Base-by-base conservation (phyloP, 306 rosid species). In the Castanospermum australe region DNA sequence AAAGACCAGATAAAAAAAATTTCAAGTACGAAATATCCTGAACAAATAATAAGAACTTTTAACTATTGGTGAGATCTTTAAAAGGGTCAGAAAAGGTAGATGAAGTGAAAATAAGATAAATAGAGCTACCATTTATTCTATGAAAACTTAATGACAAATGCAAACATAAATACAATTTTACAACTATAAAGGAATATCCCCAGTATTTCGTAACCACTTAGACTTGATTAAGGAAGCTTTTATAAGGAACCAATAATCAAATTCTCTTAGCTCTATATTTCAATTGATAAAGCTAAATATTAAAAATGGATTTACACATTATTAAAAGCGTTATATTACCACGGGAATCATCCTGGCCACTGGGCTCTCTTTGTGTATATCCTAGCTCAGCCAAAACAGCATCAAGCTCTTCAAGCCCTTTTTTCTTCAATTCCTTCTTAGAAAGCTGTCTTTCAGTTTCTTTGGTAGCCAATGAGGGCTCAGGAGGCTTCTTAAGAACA, bases 301-400 rank as follows among this genome's bases (percentile, higher is more conserved):
- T 69, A 51, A 52, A 50, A 33, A 24, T 39, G 8, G 81, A 22
- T 59, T 45, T 20, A 82, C 18, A 20, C 9, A 28, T 25, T 48
- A 67, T 2, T 18, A 47, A 47, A 51, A 45, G 54, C 35, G 60
- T 60, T 17, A 60, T 61, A 61, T 28, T 63, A 92, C 94, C 94
- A 36, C 48, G 75, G 75, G 90, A 78, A 44, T 88, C 85, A 78
- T 85, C 88, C 17, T 79, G 90, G n/a, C 73, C 79, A 59, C 86
- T 71, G 61, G 79, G 55, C 78, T 81, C 93, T n/a, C 8, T 84
- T 48, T 56, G 71, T 22, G 76, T 2, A 9, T 22, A 82, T 62
- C 97, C 97, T 56, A 92, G 80, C 83, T 92, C 97, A 61, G 94
- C 94, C 81, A 92, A 90, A 87, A 90, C 90, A 57, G 94, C 97